Percentiles rank a stretch among this genome's conserved stretches.
phyloP scores from a whole-genome alignment of 257 asterid species.

The Paulownia fortunei region DNA sequence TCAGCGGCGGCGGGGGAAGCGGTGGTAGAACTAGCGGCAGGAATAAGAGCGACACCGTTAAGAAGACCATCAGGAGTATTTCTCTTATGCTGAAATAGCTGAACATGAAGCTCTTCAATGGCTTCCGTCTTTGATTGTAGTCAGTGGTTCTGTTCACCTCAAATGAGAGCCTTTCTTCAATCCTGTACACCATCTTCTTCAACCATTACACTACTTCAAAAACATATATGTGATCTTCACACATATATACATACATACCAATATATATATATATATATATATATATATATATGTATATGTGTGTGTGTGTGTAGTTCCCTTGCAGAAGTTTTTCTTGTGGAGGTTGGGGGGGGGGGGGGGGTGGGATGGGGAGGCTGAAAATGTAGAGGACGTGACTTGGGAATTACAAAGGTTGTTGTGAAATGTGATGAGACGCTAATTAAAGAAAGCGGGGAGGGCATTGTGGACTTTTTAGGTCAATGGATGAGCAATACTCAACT shows the following conservation, averaged over 20 bases:
- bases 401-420: background rate
- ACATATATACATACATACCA: background rate
- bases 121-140: background rate
- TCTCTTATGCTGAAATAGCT: constrained; percentile 30
- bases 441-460: constrained; percentile 14
- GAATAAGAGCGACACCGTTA: constrained; percentile 50
- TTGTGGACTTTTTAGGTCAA: constrained; percentile 25
- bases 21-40: constrained; percentile 77
- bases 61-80: constrained; percentile 37
- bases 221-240: background rate
- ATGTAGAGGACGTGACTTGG: constrained; percentile 11
- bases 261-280: background rate
- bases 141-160: constrained; percentile 3
- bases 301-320: background rate
- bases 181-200: constrained; percentile 37
- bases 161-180: constrained; percentile 36
- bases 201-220: constrained; percentile 4
- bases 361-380: background rate
- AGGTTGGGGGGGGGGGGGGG: too few relatives aligned
- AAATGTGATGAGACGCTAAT: constrained; percentile 9
- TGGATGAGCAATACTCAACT: too few relatives aligned
- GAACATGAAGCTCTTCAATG: constrained; percentile 32
- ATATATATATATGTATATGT: background rate
- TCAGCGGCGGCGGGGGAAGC: constrained; percentile 69
- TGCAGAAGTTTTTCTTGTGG: background rate